Evolutionary conservation across 2,329 filamentous ascomycete species (phyloP), one percentile per base, ranked within the genome.

Genomic region (Esteya vermicola): DNA sequence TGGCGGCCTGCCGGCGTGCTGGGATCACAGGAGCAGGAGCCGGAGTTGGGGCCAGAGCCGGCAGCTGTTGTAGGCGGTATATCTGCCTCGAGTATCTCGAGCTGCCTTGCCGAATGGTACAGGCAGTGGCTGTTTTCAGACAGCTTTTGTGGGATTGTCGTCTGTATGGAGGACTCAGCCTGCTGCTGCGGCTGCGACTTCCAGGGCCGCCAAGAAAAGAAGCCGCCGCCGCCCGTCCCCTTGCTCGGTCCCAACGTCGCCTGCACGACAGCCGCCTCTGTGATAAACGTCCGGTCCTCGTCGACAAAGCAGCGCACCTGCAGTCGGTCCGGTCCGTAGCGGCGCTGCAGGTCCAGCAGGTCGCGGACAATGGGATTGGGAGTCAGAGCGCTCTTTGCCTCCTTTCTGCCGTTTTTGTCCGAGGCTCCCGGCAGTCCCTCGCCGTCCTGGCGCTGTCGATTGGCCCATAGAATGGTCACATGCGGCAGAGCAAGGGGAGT

Each of bases 401-500:
- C n/a, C n/a, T n/a, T n/a, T n/a, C n/a, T n/a, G n/a, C n/a, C n/a
- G n/a, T n/a, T n/a, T n/a, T n/a, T n/a, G n/a, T n/a, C n/a, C n/a
- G n/a, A n/a, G n/a, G n/a, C n/a, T n/a, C n/a, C n/a, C n/a, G n/a
- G n/a, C n/a, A n/a, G n/a, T n/a, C n/a, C 72, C 78, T 38, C 61
- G 46, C 72, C 88, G 57, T 86, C 82, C 38, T 78, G 72, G 26
- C 71, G 64, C 42, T 60, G 58, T 40, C 83, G 65, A 55, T 76
- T 85, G 16, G 88, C 86, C 88, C 89, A 98, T 1, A 96, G 60
- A 22, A 96, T 78, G 36, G 74, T 70, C 40, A 94, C 71, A 3
- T 64, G 60, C n/a, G 53, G n/a, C n/a, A n/a, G n/a, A n/a, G n/a
- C n/a, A n/a, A n/a, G n/a, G n/a, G n/a, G n/a, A n/a, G n/a, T n/a